phyloP scores from a whole-genome alignment of 148 eudicot genomes.

The Rhododendron mucronatum region DNA sequence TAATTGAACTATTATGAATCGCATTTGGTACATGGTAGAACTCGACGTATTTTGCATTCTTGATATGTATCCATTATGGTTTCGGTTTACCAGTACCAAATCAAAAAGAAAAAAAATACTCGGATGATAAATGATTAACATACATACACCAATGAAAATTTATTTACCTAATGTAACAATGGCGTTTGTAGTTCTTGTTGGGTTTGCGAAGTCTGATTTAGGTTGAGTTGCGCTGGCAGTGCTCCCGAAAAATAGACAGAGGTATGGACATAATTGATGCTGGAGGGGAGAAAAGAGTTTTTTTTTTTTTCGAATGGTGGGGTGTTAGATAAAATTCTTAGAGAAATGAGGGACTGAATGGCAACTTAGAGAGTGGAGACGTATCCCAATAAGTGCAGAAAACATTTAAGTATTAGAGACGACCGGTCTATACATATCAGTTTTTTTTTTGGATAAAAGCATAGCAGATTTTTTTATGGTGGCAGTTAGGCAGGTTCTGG shows the following conservation, averaged over 20 bases:
- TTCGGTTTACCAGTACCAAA: background rate
- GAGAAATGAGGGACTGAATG: too few relatives aligned
- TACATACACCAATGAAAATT: too few relatives aligned
- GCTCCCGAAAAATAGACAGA: background rate
- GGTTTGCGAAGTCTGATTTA: background rate
- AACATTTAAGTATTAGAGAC: background rate
- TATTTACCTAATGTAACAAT: too few relatives aligned
- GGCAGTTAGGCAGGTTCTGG: background rate
- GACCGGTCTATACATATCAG: background rate
- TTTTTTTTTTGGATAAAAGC: background rate
- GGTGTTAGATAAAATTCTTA: background rate
- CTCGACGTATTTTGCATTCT: background rate
- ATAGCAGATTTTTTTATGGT: background rate
- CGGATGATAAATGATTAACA: background rate
- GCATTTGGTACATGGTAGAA: background rate
- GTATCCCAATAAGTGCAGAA: background rate
- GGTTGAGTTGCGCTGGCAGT: background rate
- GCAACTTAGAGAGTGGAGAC: background rate
- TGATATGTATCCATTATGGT: background rate
- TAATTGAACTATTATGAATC: background rate
- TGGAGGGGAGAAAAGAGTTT: background rate
- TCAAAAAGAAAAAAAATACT: too few relatives aligned
- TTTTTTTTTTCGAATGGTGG: background rate
- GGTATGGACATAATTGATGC: background rate
- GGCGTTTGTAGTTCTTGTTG: background rate